Evolutionary conservation across 192 early-diverging fungal species (phyloP), one percentile per base, ranked within the genome.

Genomic region (Linnemannia elongata): DNA sequence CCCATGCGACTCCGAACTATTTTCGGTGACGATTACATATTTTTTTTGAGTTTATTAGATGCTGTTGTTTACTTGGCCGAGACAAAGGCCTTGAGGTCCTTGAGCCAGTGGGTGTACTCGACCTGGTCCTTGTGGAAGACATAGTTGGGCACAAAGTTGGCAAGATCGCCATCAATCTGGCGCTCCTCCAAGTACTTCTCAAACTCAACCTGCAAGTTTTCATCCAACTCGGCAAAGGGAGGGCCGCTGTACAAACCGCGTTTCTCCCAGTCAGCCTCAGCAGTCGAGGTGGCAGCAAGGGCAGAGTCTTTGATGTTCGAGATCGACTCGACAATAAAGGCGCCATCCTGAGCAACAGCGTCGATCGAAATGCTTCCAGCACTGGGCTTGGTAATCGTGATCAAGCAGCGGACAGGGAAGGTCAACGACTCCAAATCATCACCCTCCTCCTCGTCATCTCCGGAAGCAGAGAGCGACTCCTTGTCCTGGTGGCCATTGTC

Each of bases 61-160:
- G 12, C 4, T 2, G n/a, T 60, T 35, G 27, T 81, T 89, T 89
- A 93, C 78, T 88, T 88, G 39, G 93, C 90, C 42, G 92, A 85
- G 72, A 99, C 93, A 87, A 98, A 98, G 33, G 90, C 89, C 77
- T 93, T 93, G 75, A 98, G 93, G 45, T 94, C 92, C 77, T 94
- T 89, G 44, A 99, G 89, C 98, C 98, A 99, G 80, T 91, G 85
- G 20, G 92, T 83, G 88, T 99, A 99, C 92, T 99, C 98, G 77
- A 93, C 89, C 91, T 98, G 97, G 92, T 99, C 98, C 94, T 98
- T 99, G 91, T 92, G 92, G 91, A 97, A 96, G 78, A 97, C 93
- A 90, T 96, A 99, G 82, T 92, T 93, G 72, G 96, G 94, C 70
- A 99, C 93, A 87, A 98, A 98, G 83, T 94, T 90, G 41, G 96